Conservation (phyloP, 2,329 filamentous ascomycete genomes). For the Aspergillus ochraceoroseus region DNA sequence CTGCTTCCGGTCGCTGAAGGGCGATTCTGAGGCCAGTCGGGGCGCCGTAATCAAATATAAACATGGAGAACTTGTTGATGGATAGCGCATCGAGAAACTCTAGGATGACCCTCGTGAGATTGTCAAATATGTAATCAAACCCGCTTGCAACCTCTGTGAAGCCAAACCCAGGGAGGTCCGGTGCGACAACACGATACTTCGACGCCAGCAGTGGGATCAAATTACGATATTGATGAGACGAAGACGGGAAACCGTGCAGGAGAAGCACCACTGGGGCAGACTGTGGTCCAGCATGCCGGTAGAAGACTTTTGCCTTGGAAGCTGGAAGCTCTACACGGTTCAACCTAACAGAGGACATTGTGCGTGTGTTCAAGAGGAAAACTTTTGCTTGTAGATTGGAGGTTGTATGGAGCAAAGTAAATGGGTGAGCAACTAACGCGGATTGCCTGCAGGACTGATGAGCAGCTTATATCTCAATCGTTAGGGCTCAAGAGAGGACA, state of each 20-base stretch:
- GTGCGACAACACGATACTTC: constrained; percentile 49
- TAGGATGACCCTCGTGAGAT: constrained; percentile 46
- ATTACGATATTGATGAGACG: constrained; percentile 45
- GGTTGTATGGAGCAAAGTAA: no score
- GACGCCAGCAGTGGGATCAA: constrained; percentile 44
- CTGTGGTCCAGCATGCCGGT: constrained; percentile 34
- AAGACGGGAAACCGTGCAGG: constrained; percentile 47
- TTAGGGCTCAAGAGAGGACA: no score
- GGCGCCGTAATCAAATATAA: constrained; percentile 61
- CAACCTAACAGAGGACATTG: no score
- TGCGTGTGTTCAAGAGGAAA: no score
- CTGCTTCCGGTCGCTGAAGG: constrained; percentile 44
- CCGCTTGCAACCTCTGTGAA: constrained; percentile 49
- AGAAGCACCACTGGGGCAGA: constrained; percentile 42
- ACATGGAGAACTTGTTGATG: constrained; percentile 50
- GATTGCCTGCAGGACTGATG: no score
- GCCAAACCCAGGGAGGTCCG: constrained; percentile 57
- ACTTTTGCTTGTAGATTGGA: no score
- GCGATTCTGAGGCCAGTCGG: constrained; percentile 54
- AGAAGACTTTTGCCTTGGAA: constrained; percentile 33
- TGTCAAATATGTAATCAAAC: constrained; percentile 54
- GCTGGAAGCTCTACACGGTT: constrained; percentile 1
- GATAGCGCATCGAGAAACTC: constrained; percentile 49
- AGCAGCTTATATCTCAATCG: no score
- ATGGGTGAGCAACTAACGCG: no score